phyloP scores from a whole-genome alignment of 225 moss, liverwort and hornwort species.

The Pleurozium schreberi region DNA sequence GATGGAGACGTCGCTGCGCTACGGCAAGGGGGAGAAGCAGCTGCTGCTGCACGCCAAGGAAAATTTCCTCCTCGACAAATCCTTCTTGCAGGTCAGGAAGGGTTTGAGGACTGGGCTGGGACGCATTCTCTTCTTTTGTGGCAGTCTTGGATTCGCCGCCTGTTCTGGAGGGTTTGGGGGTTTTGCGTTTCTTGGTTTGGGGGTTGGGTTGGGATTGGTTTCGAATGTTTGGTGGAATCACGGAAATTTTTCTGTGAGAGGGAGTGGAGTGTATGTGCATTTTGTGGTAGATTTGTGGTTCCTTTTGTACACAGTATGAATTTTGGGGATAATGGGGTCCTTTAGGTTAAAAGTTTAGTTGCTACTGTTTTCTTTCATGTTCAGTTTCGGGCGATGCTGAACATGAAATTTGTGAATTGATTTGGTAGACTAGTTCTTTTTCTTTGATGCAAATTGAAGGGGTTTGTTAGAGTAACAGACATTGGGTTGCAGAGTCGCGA shows the following conservation, averaged over 20 bases:
- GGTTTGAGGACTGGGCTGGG: no score
- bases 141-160: not conserved
- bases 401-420: not conserved
- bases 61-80: slow-evolving; percentile 75
- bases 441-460: not conserved
- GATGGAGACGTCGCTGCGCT: slow-evolving; percentile 96
- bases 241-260: not conserved
- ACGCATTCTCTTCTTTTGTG: no score
- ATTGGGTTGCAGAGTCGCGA: not conserved
- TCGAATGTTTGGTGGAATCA: not conserved
- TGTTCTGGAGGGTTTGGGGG: not conserved
- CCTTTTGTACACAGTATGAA: not conserved
- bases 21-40: slow-evolving; percentile 57
- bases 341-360: not conserved
- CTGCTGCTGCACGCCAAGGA: slow-evolving; percentile 82
- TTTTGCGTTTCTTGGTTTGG: not conserved
- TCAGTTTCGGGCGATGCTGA: not conserved
- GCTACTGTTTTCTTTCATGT: not conserved
- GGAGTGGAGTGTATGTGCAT: not conserved
- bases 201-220: not conserved
- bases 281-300: not conserved
- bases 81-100: slow-evolving; percentile 52
- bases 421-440: not conserved
- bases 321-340: not conserved
- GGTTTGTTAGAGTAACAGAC: not conserved